Evolutionary conservation across 164 flowering plant genomes (phyloP).

Genomic region (Vitis labrusca): DNA sequence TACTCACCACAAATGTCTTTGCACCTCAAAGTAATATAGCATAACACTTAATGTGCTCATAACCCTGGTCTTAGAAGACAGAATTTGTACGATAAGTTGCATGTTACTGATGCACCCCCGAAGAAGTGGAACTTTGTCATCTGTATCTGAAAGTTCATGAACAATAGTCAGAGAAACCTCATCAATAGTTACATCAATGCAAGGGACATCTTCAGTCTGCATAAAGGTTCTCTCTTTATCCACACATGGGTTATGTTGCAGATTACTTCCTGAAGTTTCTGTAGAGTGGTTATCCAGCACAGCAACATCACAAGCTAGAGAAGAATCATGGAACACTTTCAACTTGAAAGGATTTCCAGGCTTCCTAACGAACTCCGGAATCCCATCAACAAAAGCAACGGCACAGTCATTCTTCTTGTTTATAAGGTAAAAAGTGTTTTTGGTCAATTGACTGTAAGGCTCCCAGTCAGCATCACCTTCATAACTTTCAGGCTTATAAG

Average conservation of each 20-base stretch:
- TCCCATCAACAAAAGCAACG: conserved; percentile 78
- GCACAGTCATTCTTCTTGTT: conserved; percentile 71
- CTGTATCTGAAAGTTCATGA: conserved; percentile 64
- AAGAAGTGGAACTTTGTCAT: conserved; percentile 70
- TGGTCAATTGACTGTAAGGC: conserved; percentile 33
- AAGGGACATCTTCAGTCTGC: conserved; percentile 25
- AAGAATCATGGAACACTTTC: conserved; percentile 49
- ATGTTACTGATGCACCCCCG: conserved; percentile 41
- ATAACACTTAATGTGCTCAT: conserved; percentile 46
- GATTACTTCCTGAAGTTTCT: conserved; percentile 19
- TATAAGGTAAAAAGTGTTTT: conserved; percentile 59
- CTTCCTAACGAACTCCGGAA: conserved; percentile 76
- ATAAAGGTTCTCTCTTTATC: conserved; percentile 25
- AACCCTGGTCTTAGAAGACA: conserved; percentile 59
- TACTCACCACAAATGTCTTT: conserved; percentile 62
- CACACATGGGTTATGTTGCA: conserved; percentile 10
- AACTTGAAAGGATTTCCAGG: conserved; percentile 88
- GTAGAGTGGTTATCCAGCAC: conserved; percentile 12
- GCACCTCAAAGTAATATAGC: conserved; percentile 64
- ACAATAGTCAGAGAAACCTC: conserved; percentile 60
- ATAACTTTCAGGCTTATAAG: conserved; percentile 49
- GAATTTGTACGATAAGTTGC: conserved; percentile 52
- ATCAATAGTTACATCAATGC: conserved; percentile 47
- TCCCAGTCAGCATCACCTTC: conserved; percentile 59
- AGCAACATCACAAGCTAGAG: conserved; percentile 23